Evolutionary conservation across 164 flowering plant species (phyloP), one percentile per base, ranked within the genome.

Genomic region (Vitis rotundifolia): DNA sequence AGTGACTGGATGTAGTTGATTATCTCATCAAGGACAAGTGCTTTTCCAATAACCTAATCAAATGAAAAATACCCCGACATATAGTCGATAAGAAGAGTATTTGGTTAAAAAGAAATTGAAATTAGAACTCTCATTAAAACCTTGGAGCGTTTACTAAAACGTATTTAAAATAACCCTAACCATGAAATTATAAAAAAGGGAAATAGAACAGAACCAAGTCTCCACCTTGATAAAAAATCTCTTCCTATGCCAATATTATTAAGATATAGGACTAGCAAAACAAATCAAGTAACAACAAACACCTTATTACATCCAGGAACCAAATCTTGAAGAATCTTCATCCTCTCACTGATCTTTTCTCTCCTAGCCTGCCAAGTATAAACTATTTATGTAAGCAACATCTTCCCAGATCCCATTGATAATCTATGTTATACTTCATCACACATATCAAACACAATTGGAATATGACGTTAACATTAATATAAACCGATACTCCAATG

Each of bases 291-390:
- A 44, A 22, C 7, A 54, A 50, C 16, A 69, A 57, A 11, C 15
- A 92, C 99, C 98, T 92, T 96, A 78, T 89, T 96, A 78, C 99
- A 93, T 78, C 97, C 98, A 62, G 98, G 99, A 53, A 96, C 98
- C 78, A 96, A 76, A 74, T 93, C 99, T 81, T 96, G 99, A 44
- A 96, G 87, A 71, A 87, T 78, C 79, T 87, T 96, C 98, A 96
- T 96, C 79, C 98, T 88, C 87, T 96, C 99, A 52, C 97, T 89
- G 65, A 96, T 96, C 79, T 91, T 96, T 72, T 93, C 99, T 83
- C 99, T 86, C 77, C 98, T 85, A 68, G 97, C 99, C 99, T 94
- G 84, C 53, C 71, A 67, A 74, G 71, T 37, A 67, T 1, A 67
- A 53, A 18, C 12, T 26, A n/a, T 58, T 59, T 29, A 49, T 55